Evolutionary conservation across 306 rosid genomes (phyloP).

Genomic region (Arachis stenosperma): DNA sequence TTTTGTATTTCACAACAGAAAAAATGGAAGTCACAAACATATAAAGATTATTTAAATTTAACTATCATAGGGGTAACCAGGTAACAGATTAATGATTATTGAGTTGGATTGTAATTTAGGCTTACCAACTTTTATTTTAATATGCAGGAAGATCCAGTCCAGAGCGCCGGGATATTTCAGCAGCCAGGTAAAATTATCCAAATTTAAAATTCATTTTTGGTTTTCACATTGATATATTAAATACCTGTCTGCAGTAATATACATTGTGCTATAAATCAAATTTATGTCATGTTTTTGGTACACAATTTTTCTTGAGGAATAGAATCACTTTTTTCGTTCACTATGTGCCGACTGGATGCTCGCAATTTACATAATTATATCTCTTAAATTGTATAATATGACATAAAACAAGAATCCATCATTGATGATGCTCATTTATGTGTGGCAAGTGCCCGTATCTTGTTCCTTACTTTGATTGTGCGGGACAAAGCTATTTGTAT

Average conservation of each 20-base stretch:
- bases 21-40: constrained; percentile 9
- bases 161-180: constrained; percentile 44
- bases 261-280: neutral
- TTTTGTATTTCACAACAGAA: constrained; percentile 11
- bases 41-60: neutral
- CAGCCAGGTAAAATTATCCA: constrained; percentile 54
- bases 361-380: neutral
- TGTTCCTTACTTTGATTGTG: constrained; percentile 1
- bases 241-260: constrained; percentile 24
- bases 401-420: constrained; percentile 8
- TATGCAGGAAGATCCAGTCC: constrained; percentile 81
- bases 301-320: too few species aligned
- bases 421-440: constrained; percentile 22
- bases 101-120: constrained; percentile 20
- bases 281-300: too few species aligned
- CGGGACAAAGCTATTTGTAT: constrained; percentile 18
- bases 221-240: constrained; percentile 23
- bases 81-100: constrained; percentile 13
- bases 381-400: constrained; percentile 16
- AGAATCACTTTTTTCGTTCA: too few species aligned
- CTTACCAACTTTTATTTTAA: constrained; percentile 40
- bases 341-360: too few species aligned
- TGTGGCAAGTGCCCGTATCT: neutral
- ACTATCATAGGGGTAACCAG: neutral
- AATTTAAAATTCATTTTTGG: neutral